Evolutionary conservation across 441 rosid species (phyloP), one percentile per base, ranked within the genome.

Genomic region (Erysimum cheiri): DNA sequence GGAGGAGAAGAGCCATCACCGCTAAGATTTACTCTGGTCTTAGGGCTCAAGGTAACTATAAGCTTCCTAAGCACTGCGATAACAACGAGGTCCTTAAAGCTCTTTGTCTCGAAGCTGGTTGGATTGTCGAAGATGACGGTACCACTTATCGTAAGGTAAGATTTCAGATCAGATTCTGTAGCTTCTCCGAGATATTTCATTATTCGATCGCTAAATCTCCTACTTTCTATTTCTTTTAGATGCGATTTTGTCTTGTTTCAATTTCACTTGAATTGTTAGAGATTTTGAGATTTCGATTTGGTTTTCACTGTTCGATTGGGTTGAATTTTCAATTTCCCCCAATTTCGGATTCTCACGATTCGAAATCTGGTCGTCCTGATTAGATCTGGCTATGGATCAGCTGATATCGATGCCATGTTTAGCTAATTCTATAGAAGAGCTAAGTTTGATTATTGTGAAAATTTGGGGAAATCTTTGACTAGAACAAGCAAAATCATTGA

Each of bases 31-130:
- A 81, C 77, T 5, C 88, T 4, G 94, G 94, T 3, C 94, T 86
- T 41, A 71, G 91, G 40, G 85, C 90, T 72, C 89, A 88, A 77
- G 94, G 94, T 0, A 88, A 80, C 75, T 88, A 62, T 73, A 88
- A 85, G 75, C 89, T 88, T 29, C 91, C 91, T 49, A 88, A 88
- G 62, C 94, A 86, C 71, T 85, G 94, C 39, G 91, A 88, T 75
- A 88, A 88, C 71, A 88, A 86, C 76, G 94, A 88, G 64, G 94
- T 88, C 33, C 83, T 88, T 78, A 85, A 88, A 70, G 94, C 94
- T 68, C 89, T 86, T 11, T 88, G 94, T 28, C n/a, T 73, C 6
- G 91, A 88, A 67, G 94, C 94, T 47, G 90, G 91, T 57, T 88
- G 94, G 91, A 64, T 86, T 46, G 89, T 88, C 4, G 90, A 88